phyloP scores from a whole-genome alignment of 805 yeast species.

The Zygotorulaspora danielsina region DNA sequence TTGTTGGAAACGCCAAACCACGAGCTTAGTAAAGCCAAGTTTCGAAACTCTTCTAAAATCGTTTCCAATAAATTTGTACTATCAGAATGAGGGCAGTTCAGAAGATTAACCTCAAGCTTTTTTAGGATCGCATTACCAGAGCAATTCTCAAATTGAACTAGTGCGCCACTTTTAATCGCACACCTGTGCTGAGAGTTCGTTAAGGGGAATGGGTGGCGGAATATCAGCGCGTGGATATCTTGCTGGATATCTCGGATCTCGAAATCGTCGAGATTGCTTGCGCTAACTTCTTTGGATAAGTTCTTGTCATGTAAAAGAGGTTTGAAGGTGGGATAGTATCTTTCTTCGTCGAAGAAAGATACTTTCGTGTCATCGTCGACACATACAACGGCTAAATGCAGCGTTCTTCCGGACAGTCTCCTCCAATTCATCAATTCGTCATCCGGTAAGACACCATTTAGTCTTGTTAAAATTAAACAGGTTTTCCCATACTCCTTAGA shows the following conservation, averaged over 20 bases:
- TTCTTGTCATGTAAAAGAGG: slow-evolving; percentile 32
- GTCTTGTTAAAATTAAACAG: slow-evolving; percentile 62
- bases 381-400: slow-evolving; percentile 65
- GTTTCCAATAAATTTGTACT: slow-evolving; percentile 52
- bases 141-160: slow-evolving; percentile 40
- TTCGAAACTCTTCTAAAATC: slow-evolving; percentile 57
- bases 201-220: slow-evolving; percentile 59
- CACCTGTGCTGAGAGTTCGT: slow-evolving; percentile 66
- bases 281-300: slow-evolving; percentile 16
- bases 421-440: slow-evolving; percentile 81
- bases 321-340: slow-evolving; percentile 35
- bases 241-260: slow-evolving; percentile 47
- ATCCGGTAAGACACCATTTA: slow-evolving; percentile 72
- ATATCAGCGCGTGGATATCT: slow-evolving; percentile 53
- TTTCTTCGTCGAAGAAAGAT: slow-evolving; percentile 32
- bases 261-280: slow-evolving; percentile 25
- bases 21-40: slow-evolving; percentile 41
- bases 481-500: slow-evolving; percentile 44
- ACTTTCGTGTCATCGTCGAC: slow-evolving; percentile 57
- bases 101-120: slow-evolving; percentile 57
- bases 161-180: slow-evolving; percentile 67
- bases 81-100: slow-evolving; percentile 71
- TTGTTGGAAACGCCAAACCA: slow-evolving; percentile 39
- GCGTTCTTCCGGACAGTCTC: slow-evolving; percentile 54
- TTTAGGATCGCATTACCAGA: slow-evolving; percentile 30